Conservation (phyloP, 108 stramenopile genomes). For the Conticribra weissflogii region DNA sequence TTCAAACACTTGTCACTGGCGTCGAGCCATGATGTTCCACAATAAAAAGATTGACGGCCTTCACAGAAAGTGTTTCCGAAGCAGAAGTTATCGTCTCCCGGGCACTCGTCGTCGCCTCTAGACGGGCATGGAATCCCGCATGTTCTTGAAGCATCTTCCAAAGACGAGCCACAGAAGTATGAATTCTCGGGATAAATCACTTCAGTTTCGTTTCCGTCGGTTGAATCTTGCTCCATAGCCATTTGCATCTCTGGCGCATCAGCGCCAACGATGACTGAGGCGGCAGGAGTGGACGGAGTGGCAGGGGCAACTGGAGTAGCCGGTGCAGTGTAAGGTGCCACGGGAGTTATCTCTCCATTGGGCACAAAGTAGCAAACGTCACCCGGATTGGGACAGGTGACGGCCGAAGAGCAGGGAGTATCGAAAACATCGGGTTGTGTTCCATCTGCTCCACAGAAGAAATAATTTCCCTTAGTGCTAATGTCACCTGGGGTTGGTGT, state of each 20-base stretch:
- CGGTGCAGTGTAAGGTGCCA: constrained; percentile 23
- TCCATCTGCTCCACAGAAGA: not conserved
- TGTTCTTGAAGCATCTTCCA: constrained; percentile 31
- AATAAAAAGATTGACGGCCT: constrained; percentile 14
- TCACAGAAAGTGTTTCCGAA: constrained; percentile 28
- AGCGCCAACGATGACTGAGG: no score
- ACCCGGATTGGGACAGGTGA: not conserved
- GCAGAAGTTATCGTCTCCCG: constrained; percentile 13
- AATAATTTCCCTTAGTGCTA: not conserved
- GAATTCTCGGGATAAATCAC: constrained; percentile 18
- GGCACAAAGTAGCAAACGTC: constrained; percentile 34
- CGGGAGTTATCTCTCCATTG: constrained; percentile 11
- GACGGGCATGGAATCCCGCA: constrained; percentile 33
- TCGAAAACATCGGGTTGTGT: not conserved
- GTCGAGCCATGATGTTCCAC: constrained; percentile 33
- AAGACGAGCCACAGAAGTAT: constrained; percentile 18
- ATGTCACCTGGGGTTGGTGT: not conserved
- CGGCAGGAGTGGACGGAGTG: not conserved
- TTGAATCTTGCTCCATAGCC: no score
- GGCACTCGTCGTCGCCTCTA: constrained; percentile 24
- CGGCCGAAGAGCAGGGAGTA: not conserved
- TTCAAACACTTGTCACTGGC: constrained; percentile 19
- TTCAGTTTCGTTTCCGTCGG: no score
- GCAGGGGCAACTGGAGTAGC: constrained; percentile 3
- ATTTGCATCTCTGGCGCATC: no score